A percentile compares a stretch with the other conserved stretches of the same genome.
phyloP scores from a whole-genome alignment of 768 basidiomycete genomes.

The Xerocomus potaroensis region DNA sequence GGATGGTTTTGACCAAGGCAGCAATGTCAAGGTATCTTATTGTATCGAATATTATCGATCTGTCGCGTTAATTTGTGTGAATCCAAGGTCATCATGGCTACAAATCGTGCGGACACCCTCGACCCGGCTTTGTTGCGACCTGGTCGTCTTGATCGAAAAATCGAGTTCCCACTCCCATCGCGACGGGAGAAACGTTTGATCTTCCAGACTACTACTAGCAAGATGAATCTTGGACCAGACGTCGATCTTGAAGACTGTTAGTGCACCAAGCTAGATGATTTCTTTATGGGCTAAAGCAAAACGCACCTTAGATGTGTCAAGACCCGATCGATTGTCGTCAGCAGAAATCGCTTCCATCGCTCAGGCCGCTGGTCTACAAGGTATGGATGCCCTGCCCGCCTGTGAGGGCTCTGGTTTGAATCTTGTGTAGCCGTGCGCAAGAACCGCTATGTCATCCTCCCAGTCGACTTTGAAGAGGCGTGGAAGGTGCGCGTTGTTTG shows the following conservation, averaged over 20 bases:
- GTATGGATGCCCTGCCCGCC: slow-evolving; percentile 32
- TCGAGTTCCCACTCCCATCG: slow-evolving; percentile 95
- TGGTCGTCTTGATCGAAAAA: slow-evolving; percentile 96
- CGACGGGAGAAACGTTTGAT: slow-evolving; percentile 93
- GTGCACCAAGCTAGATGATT: slow-evolving; percentile 26
- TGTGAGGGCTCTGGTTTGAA: slow-evolving; percentile 2
- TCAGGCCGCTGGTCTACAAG: slow-evolving; percentile 96
- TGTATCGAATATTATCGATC: neutral
- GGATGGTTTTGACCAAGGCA: slow-evolving; percentile 99
- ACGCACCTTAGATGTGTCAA: slow-evolving; percentile 72
- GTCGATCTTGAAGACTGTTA: slow-evolving; percentile 97
- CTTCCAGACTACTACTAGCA: slow-evolving; percentile 94
- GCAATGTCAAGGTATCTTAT: slow-evolving; percentile 84
- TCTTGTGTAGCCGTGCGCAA: slow-evolving; percentile 73
- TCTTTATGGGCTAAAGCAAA: slow-evolving; percentile 13
- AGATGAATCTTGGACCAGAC: slow-evolving; percentile 98
- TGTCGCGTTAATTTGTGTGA: neutral
- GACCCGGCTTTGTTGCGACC: slow-evolving; percentile 97
- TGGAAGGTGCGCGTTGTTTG: slow-evolving; percentile 93
- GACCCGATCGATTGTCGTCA: slow-evolving; percentile 92
- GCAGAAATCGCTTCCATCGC: slow-evolving; percentile 95
- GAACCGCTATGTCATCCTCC: slow-evolving; percentile 96
- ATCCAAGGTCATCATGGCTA: slow-evolving; percentile 95
- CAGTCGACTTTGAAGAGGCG: slow-evolving; percentile 97
- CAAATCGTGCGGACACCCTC: slow-evolving; percentile 96